Evolutionary conservation across 192 early-diverging fungal genomes (phyloP).

Genomic region (Linnemannia zychae): DNA sequence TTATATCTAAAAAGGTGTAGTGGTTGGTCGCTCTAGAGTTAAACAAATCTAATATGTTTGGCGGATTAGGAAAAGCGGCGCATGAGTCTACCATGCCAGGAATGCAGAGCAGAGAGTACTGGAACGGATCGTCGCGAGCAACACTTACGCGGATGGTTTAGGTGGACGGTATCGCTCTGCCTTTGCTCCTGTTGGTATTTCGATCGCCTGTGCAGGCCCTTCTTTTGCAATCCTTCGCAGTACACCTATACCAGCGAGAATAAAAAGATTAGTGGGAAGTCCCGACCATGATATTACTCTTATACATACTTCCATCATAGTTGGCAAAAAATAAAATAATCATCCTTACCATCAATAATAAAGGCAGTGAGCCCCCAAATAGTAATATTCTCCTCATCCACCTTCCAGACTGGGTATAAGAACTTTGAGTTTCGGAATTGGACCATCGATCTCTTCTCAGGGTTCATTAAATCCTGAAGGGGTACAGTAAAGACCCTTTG

Average conservation of each 20-base stretch:
- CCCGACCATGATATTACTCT: too few relatives aligned
- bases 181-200: conserved; percentile 25
- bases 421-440: conserved; percentile 68
- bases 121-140: not conserved
- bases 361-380: conserved; percentile 90
- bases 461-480: conserved; percentile 73
- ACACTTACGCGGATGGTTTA: conserved; percentile 37
- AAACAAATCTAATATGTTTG: not conserved
- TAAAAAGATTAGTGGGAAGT: too few relatives aligned
- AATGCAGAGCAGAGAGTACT: not conserved
- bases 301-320: too few relatives aligned
- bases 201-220: conserved; percentile 18
- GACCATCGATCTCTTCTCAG: conserved; percentile 47
- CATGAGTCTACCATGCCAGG: not conserved
- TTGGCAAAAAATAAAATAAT: not conserved
- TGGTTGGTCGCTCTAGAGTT: not conserved
- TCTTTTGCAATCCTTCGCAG: conserved; percentile 23
- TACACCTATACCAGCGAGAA: conserved; percentile 12
- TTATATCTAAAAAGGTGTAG: too few relatives aligned
- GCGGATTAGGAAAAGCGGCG: not conserved
- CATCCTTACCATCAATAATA: conserved; percentile 71
- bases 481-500: conserved; percentile 76
- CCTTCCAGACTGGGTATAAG: conserved; percentile 71
- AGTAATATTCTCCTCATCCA: conserved; percentile 58
- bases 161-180: conserved; percentile 20